A percentile compares a stretch with the other conserved stretches of the same genome.
These are phyloP conservation scores for Chytriomyces sp. DNA, from an alignment of 192 early-diverging fungal species.

Conservation along the genomic window DNA sequence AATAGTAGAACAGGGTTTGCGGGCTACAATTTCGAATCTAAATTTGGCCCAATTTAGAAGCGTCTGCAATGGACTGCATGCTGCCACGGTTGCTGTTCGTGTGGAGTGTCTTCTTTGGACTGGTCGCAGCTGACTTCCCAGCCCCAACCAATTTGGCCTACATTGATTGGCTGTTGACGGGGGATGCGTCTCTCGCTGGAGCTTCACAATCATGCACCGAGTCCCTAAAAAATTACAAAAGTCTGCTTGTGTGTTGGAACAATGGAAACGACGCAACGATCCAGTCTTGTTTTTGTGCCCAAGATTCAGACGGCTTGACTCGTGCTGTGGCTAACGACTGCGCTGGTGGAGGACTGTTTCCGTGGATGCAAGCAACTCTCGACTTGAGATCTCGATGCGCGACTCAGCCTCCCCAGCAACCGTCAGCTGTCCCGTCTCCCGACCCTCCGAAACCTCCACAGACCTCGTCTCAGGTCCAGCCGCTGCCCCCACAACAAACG, in stretches of 20 bases:
- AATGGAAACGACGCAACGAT: background rate
- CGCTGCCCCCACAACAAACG: background rate
- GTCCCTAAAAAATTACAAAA: background rate
- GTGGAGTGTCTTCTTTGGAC: no score
- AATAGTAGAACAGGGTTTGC: no score
- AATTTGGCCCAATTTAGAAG: no score
- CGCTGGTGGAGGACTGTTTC: slow-evolving; percentile 5
- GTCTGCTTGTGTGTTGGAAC: slow-evolving; percentile 5
- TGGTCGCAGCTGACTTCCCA: slow-evolving; percentile 2
- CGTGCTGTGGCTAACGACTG: background rate
- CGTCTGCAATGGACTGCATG: no score
- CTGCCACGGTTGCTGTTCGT: no score
- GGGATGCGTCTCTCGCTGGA: background rate
- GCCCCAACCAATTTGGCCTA: slow-evolving; percentile 6
- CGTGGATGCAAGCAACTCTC: slow-evolving; percentile 17
- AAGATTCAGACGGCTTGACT: slow-evolving; percentile 1
- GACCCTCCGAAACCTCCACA: background rate
- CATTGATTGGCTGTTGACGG: slow-evolving; percentile 1
- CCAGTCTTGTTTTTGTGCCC: slow-evolving; percentile 2
- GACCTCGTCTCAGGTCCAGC: background rate
- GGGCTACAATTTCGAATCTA: no score
- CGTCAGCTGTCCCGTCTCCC: background rate
- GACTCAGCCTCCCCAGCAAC: background rate
- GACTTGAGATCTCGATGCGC: slow-evolving; percentile 8
- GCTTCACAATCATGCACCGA: background rate